Evolutionary conservation across 306 rosid species (phyloP), one percentile per base, ranked within the genome.

Genomic region (Dalbergia oliveri): DNA sequence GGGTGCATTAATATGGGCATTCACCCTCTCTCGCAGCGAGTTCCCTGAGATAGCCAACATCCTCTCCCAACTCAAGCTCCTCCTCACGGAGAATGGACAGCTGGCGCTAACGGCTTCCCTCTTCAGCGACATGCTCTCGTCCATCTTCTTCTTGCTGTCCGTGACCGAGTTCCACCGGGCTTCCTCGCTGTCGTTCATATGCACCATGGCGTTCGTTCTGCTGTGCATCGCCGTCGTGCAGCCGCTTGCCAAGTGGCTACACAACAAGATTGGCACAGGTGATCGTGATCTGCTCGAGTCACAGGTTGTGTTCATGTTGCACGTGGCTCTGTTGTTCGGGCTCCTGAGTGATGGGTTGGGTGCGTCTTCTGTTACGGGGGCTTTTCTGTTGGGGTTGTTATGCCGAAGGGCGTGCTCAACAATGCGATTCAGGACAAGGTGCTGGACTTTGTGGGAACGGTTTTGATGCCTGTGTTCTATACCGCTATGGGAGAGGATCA

Each of bases 381-480:
- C 85, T 12, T 86, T 79, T 77, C 59, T 86, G 59, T 76, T 86
- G 33, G 89, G 0, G 78, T 75, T 23, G 14, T 79, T 4, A 76
- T 78, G 5, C 89, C 89, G 1, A 81, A 60, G 56, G 89, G 89
- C 1, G 1, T 51, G 1, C 65, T 86, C 11, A 83, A 63, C 57
- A 77, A 72, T 31, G 78, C 85, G 0, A 37, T 86, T 69, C 87
- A 75, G 65, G 89, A 83, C 13, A 86, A 66, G 65, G 83, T 35
- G 39, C 66, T 33, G 4, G 87, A 86, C 60, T 83, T 86, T 66
- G 83, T 86, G 80, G 56, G 66, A 4, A 31, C 11, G 1, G 58
- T 86, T 45, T 50, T 79, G 85, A 79, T 86, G 89, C 89, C 89
- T 1, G 16, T 83, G 6, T 86, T 57, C 53, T 86, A 70, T 66